Evolutionary conservation across 768 basidiomycete genomes (phyloP).

Genomic region (Artomyces pyxidatus): DNA sequence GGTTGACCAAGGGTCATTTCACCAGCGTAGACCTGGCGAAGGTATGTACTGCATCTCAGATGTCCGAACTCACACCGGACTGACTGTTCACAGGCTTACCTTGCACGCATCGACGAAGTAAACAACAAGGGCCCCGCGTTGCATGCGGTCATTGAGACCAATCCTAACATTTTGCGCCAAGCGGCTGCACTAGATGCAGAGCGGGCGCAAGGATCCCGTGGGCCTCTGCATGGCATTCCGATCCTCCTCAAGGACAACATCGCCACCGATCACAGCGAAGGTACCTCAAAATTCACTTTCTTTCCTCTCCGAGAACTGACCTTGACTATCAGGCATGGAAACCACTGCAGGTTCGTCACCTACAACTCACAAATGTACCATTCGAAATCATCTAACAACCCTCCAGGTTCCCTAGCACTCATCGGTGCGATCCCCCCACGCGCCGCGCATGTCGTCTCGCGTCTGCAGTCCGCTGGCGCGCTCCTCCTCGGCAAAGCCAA

Average conservation of each 20-base stretch:
- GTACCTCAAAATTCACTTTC: constrained; percentile 13
- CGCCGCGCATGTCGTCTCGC: constrained; percentile 23
- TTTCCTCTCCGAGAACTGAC: background rate
- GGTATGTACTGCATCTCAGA: no score
- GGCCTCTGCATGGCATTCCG: constrained; percentile 47
- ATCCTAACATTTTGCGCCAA: constrained; percentile 41
- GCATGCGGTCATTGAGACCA: constrained; percentile 52
- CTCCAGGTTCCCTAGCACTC: constrained; percentile 25
- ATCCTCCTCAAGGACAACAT: constrained; percentile 42
- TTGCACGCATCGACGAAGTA: constrained; percentile 63
- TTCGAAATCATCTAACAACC: background rate
- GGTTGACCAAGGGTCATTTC: no score
- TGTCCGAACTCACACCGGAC: background rate
- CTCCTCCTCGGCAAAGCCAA: constrained; percentile 35
- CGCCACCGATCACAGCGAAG: constrained; percentile 26
- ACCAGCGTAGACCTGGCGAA: no score
- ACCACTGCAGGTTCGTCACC: constrained; percentile 3
- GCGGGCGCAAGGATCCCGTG: constrained; percentile 34
- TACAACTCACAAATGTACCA: constrained; percentile 12
- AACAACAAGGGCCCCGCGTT: constrained; percentile 50
- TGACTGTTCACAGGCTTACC: constrained; percentile 41
- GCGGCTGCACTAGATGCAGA: constrained; percentile 44
- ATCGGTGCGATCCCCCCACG: constrained; percentile 26
- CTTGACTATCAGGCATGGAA: background rate
- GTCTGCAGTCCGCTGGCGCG: constrained; percentile 25